Evolutionary conservation across 768 basidiomycete genomes (phyloP).

Genomic region (Tremella yokohamensis): DNA sequence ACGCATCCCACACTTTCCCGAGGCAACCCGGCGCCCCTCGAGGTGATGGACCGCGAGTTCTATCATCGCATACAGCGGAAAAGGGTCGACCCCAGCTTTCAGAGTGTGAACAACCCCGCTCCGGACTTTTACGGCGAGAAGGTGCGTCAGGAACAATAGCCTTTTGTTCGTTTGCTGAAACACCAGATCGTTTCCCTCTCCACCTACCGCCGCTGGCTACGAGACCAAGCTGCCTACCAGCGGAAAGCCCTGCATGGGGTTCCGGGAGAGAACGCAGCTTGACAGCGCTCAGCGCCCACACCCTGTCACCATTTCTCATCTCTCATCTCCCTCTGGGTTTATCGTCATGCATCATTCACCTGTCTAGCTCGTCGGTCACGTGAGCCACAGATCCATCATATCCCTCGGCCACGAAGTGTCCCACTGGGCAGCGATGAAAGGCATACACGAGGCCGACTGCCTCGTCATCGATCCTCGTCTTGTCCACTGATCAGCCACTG

Average conservation of each 20-base stretch:
- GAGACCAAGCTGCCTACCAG: conserved; percentile 51
- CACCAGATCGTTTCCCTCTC: conserved; percentile 46
- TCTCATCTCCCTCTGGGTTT: too few relatives aligned
- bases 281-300: too few relatives aligned
- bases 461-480: too few relatives aligned
- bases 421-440: too few relatives aligned
- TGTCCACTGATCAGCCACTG: too few relatives aligned
- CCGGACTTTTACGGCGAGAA: conserved; percentile 51
- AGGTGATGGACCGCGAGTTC: conserved; percentile 45
- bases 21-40: conserved; percentile 34
- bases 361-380: too few relatives aligned
- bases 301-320: too few relatives aligned
- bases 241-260: conserved; percentile 52
- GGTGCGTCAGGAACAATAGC: conserved; percentile 18
- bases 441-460: too few relatives aligned
- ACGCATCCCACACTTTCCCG: conserved; percentile 35
- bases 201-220: conserved; percentile 50
- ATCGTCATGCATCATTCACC: conserved; percentile 1
- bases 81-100: conserved; percentile 50
- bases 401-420: too few relatives aligned
- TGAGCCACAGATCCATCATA: too few relatives aligned
- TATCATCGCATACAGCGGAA: conserved; percentile 45
- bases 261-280: conserved; percentile 29
- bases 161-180: too few relatives aligned
- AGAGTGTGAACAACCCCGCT: conserved; percentile 50